Evolutionary conservation across 495 filamentous ascomycete species (phyloP), one percentile per base, ranked within the genome.

Genomic region (Aspergillus ellipticus): DNA sequence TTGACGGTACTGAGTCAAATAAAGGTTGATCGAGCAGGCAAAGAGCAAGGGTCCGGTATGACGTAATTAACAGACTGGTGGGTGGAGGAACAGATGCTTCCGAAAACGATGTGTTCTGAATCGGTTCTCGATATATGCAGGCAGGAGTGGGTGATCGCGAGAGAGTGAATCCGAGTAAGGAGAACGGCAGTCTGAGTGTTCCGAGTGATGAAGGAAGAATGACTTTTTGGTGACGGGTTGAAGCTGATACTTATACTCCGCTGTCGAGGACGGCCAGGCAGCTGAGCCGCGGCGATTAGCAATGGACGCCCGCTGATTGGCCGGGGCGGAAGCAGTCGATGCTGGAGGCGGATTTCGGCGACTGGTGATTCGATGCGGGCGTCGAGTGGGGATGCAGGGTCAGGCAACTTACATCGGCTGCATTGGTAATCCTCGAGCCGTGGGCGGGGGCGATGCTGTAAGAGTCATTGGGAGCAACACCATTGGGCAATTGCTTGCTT

Each of bases 301-400:
- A 74, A 70, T 68, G n/a, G 7, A 26, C 22, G 10, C 4, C 0
- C 39, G 17, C 17, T 71, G 59, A 71, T 73, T 73, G 66, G 71
- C 10, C 21, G 26, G 8, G 1, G 16, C 4, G 0, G 2, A 4
- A 0, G 16, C 24, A 22, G 5, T 39, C 35, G 35, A 39, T 13
- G 3, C 35, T 15, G 35, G 31, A 33, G 13, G 11, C 22, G 6
- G 22, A n/a, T 28, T 48, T 48, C 6, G 45, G n/a, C 45, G 24
- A 4, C n/a, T 28, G 11, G 3, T 48, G 22, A 29, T 28, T 29
- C 45, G 45, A 29, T 13, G 13, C 35, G n/a, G 35, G 5, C 22
- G 11, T 15, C 8, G 4, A n/a, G 20, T 15, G 24, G 13, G 21
- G 19, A 47, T 26, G 15, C 21, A 47, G 20, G 13, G 24, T 26